Percentiles rank a stretch among this genome's conserved stretches.
Conservation (phyloP, 768 basidiomycete species). For the Suillus ampliporus region DNA sequence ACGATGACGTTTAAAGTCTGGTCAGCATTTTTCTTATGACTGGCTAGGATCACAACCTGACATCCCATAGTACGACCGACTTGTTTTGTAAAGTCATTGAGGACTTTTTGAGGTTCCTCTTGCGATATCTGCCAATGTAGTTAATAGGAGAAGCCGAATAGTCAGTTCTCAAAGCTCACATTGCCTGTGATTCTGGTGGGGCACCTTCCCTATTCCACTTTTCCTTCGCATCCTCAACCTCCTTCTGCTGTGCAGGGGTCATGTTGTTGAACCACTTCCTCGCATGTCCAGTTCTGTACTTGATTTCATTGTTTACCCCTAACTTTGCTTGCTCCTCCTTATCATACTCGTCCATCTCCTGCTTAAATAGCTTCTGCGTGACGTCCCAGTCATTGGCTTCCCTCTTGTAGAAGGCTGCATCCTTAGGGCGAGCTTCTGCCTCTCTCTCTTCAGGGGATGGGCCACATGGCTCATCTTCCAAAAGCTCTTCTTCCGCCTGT, state of each 20-base stretch:
- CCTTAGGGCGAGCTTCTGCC: background rate
- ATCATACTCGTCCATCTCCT: background rate
- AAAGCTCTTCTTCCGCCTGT: background rate
- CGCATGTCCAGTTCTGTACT: background rate
- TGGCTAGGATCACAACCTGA: background rate
- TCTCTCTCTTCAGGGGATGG: constrained; percentile 1
- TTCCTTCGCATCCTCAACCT: background rate
- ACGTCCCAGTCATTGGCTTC: background rate
- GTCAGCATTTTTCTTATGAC: background rate
- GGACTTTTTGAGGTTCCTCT: background rate
- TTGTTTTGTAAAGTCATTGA: background rate
- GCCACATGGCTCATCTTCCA: background rate
- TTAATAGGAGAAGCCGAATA: background rate
- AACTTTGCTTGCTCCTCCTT: background rate
- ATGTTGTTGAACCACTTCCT: background rate
- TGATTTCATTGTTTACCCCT: background rate
- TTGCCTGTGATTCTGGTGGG: background rate
- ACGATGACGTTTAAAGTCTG: background rate
- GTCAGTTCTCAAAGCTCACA: too few species aligned
- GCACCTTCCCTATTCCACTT: background rate
- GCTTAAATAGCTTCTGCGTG: background rate
- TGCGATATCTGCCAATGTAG: background rate
- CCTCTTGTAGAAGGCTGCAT: background rate
- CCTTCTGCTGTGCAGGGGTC: background rate
- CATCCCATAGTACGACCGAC: constrained; percentile 1